phyloP scores from a whole-genome alignment of 2,329 filamentous ascomycete genomes.

The Neopestalotiopsis sp. region DNA sequence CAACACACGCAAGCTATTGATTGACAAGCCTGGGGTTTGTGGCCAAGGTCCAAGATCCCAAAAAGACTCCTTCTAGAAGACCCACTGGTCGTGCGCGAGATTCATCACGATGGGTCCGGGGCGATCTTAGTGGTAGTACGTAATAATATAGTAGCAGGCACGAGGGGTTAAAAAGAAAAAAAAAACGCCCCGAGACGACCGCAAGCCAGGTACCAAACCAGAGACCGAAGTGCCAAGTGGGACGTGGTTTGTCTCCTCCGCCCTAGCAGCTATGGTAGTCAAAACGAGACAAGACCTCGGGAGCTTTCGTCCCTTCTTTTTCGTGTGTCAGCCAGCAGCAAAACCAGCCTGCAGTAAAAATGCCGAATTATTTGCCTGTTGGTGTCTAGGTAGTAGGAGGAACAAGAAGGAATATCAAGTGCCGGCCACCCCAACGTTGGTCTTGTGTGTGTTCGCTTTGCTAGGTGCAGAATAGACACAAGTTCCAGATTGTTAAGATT shows the following conservation, averaged over 20 bases:
- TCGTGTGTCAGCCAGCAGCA: background rate
- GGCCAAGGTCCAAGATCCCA: background rate
- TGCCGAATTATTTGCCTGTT: background rate
- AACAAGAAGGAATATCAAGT: background rate
- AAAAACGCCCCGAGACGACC: background rate
- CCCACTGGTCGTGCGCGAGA: conserved; percentile 17
- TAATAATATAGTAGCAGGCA: background rate
- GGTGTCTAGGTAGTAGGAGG: background rate
- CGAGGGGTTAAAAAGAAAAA: background rate
- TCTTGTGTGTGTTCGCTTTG: background rate
- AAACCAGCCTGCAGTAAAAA: background rate
- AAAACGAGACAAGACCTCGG: background rate
- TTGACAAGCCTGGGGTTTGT: conserved; percentile 2
- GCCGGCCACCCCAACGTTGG: background rate
- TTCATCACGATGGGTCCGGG: conserved; percentile 18
- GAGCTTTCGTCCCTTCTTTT: conserved; percentile 1
- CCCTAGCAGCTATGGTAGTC: background rate
- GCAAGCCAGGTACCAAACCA: background rate
- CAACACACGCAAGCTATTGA: conserved; percentile 7
- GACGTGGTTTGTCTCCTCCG: too few relatives aligned
- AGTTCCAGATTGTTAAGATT: background rate
- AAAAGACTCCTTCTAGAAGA: conserved; percentile 18
- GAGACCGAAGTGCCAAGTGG: too few relatives aligned
- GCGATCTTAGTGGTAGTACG: conserved; percentile 11
- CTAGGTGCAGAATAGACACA: background rate